Evolutionary conservation across 2,329 filamentous ascomycete species (phyloP).

Genomic region (Lasiodiplodia gonubiensis): DNA sequence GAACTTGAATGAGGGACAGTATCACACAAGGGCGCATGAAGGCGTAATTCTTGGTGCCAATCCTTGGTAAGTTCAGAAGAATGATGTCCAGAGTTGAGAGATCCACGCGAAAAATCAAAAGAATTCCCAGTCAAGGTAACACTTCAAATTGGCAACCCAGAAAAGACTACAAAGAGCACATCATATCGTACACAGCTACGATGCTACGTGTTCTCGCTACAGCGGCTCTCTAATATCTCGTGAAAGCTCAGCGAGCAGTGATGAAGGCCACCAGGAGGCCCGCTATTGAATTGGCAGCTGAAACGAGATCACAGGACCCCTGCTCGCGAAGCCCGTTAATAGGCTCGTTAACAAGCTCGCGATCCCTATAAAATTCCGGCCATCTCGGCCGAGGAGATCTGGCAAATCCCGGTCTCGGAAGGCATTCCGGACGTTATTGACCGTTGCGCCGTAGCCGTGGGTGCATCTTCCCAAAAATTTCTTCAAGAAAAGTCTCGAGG

Average conservation of each 20-base stretch:
- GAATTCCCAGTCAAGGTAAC: background rate
- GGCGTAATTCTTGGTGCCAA: too few species aligned
- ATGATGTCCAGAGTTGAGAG: background rate
- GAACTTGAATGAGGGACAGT: too few species aligned
- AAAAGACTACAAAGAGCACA: background rate
- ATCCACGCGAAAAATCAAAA: background rate
- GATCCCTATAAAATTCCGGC: background rate
- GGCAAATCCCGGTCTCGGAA: background rate
- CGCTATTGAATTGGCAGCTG: background rate
- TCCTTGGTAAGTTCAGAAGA: too few species aligned
- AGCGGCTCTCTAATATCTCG: background rate
- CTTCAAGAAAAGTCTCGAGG: background rate
- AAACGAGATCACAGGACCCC: background rate
- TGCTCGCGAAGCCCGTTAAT: background rate
- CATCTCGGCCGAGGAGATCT: background rate
- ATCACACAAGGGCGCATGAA: too few species aligned
- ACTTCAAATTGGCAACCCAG: background rate
- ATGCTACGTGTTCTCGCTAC: background rate
- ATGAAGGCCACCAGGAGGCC: background rate
- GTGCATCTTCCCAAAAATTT: background rate
- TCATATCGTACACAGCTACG: background rate
- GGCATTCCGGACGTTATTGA: background rate
- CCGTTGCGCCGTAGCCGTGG: background rate
- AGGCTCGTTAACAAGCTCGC: background rate
- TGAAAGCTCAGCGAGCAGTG: background rate